Base-by-base conservation (phyloP, 495 filamentous ascomycete genomes). In the Neurospora africana region DNA sequence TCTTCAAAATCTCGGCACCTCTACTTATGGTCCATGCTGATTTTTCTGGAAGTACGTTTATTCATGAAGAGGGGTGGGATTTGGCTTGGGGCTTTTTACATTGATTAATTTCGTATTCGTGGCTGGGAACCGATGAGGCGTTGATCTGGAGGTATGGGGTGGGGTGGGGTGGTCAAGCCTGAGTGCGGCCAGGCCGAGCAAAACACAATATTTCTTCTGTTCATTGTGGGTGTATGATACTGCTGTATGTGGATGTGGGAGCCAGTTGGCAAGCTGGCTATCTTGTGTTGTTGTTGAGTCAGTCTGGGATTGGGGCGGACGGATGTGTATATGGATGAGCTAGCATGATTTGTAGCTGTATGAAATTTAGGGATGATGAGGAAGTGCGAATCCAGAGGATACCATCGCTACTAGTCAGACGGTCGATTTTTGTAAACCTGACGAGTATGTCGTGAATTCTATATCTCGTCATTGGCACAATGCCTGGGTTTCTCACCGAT, bases 31-130 rank as follows among this genome's bases (percentile, higher is more conserved):
- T 39, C 38, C 38, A 5, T 39, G 38, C 13, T 39, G 8, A 13
- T 11, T 80, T 82, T 77, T 78, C 75, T 76, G 80, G 77, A 79
- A 76, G 81, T 70, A 35, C 65, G 43, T 70, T 69, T 68, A 70
- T 23, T 21, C 10, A 2, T 70, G 40, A 17, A 19, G 39, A 2
- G 40, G n/a, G 30, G 19, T 9, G 33, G 23, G 30, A 41, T 5
- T 68, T 33, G 53, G 53, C 19, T 33, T 30, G 53, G 53, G 4
- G 27, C 1, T 23, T 33, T 35, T 58, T 2, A 2, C 11, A 27
- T 23, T 15, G 11, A 13, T 27, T 27, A 7, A 15, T 27, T 27
- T 58, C 47, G 11, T 58, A 27, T 33, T 65, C 53, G 53, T 19
- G 53, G 53, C 53, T 65, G 53, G 53, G 15, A 65, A 65, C 53